A percentile compares a stretch with the other conserved stretches of the same genome.
Conservation (phyloP, 2,329 filamentous ascomycete genomes). For the Cladosporium sp. region DNA sequence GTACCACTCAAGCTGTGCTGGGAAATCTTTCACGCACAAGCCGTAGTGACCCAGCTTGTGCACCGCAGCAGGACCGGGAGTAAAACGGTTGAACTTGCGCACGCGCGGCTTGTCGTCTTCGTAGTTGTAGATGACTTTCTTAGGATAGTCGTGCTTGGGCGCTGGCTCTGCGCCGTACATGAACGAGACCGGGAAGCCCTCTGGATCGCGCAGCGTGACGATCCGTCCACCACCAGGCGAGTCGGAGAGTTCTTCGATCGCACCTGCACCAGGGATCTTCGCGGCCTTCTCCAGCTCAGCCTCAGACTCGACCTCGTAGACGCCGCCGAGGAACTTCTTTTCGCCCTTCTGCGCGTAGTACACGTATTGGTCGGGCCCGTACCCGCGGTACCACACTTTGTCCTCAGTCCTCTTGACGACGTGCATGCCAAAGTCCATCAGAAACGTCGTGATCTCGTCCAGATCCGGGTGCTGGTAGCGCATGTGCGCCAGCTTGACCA, state of each 20-base stretch:
- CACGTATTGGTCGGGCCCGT: slow-evolving; percentile 46
- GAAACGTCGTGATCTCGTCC: slow-evolving; percentile 49
- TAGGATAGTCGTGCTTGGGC: slow-evolving; percentile 27
- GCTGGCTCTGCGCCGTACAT: slow-evolving; percentile 40
- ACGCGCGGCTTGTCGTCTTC: slow-evolving; percentile 41
- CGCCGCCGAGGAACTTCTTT: slow-evolving; percentile 45
- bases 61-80: slow-evolving; percentile 50
- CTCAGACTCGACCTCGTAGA: slow-evolving; percentile 45
- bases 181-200: slow-evolving; percentile 44
- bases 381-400: slow-evolving; percentile 46
- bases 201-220: slow-evolving; percentile 42
- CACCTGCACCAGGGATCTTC: slow-evolving; percentile 33
- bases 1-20: slow-evolving; percentile 37
- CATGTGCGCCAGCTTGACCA: slow-evolving; percentile 54
- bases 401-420: slow-evolving; percentile 40
- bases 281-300: slow-evolving; percentile 45
- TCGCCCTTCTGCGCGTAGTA: slow-evolving; percentile 45
- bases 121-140: slow-evolving; percentile 40
- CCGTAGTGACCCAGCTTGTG: slow-evolving; percentile 55
- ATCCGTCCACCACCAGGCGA: slow-evolving; percentile 44
- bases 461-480: slow-evolving; percentile 56
- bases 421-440: slow-evolving; percentile 47
- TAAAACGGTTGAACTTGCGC: slow-evolving; percentile 44
- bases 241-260: slow-evolving; percentile 37
- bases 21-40: slow-evolving; percentile 40